A percentile compares a stretch with the other conserved stretches of the same genome.
These are phyloP conservation scores for Tuber calosporum DNA, from an alignment of 495 filamentous ascomycete species.

Conservation along the genomic window DNA sequence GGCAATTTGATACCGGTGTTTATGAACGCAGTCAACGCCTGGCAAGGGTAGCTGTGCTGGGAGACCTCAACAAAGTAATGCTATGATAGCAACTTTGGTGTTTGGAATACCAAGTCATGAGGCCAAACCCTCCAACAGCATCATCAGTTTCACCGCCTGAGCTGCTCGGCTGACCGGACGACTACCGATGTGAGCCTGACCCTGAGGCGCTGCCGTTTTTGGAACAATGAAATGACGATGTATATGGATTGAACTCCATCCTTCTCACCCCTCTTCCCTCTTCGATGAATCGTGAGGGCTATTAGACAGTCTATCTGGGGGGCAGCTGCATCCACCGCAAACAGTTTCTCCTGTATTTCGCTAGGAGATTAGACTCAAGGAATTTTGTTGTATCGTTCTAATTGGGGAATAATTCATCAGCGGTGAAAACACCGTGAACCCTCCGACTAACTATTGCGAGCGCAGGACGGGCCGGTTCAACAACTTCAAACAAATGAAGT, in stretches of 20 bases:
- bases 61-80: constrained; percentile 89
- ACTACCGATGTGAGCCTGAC: not conserved
- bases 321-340: not conserved
- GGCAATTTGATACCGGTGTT: constrained; percentile 78
- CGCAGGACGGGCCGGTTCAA: not conserved
- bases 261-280: not conserved
- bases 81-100: constrained; percentile 83
- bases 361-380: not conserved
- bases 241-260: not conserved
- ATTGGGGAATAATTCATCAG: not conserved
- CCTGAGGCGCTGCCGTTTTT: constrained; percentile 7
- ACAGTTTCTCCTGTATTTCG: not conserved
- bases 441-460: not conserved
- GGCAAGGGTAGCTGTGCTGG: constrained; percentile 72
- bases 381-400: not conserved
- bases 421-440: not conserved
- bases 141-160: constrained; percentile 19
- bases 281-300: not conserved
- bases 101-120: constrained; percentile 87
- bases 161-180: not conserved
- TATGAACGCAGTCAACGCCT: constrained; percentile 83
- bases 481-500: not conserved
- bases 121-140: constrained; percentile 55
- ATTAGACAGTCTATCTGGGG: not conserved
- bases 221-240: not conserved